These are phyloP conservation scores for Phytophthora melonis DNA, from an alignment of 352 stramenopile species.

Conservation along the genomic window DNA sequence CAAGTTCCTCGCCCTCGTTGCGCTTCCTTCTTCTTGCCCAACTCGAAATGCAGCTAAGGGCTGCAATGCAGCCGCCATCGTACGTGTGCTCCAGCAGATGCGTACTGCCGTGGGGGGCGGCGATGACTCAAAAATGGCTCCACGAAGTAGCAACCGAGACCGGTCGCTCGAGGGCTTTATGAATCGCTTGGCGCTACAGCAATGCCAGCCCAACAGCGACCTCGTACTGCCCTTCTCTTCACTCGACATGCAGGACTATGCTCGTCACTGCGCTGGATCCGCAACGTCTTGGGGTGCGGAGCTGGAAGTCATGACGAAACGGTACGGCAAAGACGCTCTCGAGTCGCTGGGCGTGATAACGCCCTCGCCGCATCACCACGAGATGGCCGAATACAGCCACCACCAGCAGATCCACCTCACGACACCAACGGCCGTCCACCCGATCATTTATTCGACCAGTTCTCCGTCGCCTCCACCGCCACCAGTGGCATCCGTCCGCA, in stretches of 20 bases:
- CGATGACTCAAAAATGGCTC: constrained; percentile 9
- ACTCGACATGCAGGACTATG: constrained; percentile 51
- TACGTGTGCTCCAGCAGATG: constrained; percentile 58
- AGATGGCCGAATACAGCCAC: constrained; percentile 4
- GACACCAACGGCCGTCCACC: constrained; percentile 23
- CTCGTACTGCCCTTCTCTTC: constrained; percentile 53
- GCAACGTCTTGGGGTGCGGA: constrained; percentile 50
- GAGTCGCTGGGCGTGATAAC: constrained; percentile 20
- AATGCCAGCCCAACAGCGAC: constrained; percentile 15
- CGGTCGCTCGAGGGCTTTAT: constrained; percentile 75
- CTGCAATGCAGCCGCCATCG: constrained; percentile 33
- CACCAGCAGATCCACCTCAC: constrained; percentile 5
- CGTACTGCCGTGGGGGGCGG: constrained; percentile 45
- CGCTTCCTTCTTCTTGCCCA: constrained; percentile 39
- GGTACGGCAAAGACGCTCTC: constrained; percentile 50
- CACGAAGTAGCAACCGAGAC: constrained; percentile 38
- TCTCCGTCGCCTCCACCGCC: constrained; percentile 15
- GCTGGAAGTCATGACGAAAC: constrained; percentile 64
- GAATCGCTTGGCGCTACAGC: constrained; percentile 61
- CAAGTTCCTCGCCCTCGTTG: constrained; percentile 63
- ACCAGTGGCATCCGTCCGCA: constrained; percentile 12
- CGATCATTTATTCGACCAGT: constrained; percentile 18
- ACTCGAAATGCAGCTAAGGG: constrained; percentile 1
- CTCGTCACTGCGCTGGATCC: constrained; percentile 16
- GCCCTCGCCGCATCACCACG: constrained; percentile 1